Evolutionary conservation across 2,329 filamentous ascomycete species (phyloP), one percentile per base, ranked within the genome.

Genomic region (Pseudogymnoascus verrucosus): DNA sequence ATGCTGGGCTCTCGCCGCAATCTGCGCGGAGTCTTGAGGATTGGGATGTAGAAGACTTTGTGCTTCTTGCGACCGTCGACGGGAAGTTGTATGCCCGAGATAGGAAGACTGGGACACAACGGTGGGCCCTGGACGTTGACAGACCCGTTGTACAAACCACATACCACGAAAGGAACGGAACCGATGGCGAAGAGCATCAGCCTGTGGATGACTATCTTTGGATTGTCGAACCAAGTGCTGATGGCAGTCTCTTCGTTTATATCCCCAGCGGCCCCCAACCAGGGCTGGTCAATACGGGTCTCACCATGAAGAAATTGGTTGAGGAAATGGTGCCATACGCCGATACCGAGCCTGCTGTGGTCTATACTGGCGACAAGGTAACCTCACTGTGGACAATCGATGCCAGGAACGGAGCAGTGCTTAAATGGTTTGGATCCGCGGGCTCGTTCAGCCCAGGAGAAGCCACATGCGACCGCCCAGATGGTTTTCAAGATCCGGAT

Each of bases 11-110:
- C 77, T 84, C 89, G 81, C 89, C 88, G 88, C 89, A 90, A 76
- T 83, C 36, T 65, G 93, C 92, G 93, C 93, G 93, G 87, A 96
- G 89, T 83, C 83, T 98, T 85, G 89, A 93, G 85, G 93, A 97
- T 81, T 98, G 93, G 93, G 91, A 97, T 89, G 93, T 97, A 80
- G 93, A 98, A 90, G 93, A 98, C 83, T 96, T 97, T 85, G 90
- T 98, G 80, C 91, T 99, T 82, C 83, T 99, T 89, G 93, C 95
- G 90, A 98, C 95, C 85, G 90, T 98, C 86, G 93, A 98, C 83
- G 95, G 95, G 83, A 90, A 91, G 76, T 86, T 98, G 73, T 90
- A 96, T 79, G 93, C 93, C 75, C 87, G 87, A 76, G 91, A 97
- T 79, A 86, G 95, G 72, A 89, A 88, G 74, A 95, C 89, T 62